Conservation (phyloP, 441 rosid genomes). For the Macaranga tanarius region DNA sequence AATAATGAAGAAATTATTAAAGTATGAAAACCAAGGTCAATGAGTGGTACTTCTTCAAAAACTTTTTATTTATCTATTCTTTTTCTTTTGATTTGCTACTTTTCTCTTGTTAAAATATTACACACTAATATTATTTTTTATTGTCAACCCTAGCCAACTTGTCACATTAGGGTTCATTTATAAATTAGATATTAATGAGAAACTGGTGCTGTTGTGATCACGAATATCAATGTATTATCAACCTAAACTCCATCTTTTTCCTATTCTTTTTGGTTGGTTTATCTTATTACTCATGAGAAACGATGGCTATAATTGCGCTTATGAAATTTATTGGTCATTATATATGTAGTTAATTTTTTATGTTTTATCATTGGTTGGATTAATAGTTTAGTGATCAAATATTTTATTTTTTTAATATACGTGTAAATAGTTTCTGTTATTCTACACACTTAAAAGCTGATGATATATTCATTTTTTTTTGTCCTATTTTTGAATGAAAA, state of each 20-base stretch:
- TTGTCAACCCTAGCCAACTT: conserved; percentile 23
- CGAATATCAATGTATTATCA: conserved; percentile 23
- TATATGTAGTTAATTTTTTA: neutral
- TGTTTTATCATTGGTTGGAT: no score
- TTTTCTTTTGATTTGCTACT: conserved; percentile 33
- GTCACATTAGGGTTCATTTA: conserved; percentile 27
- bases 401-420: no score
- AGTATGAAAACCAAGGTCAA: conserved; percentile 52
- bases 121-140: conserved; percentile 10
- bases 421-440: no score
- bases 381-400: no score
- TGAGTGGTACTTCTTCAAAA: conserved; percentile 40
- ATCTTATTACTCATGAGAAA: neutral
- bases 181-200: conserved; percentile 3
- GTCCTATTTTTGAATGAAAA: no score
- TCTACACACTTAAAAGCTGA: no score
- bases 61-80: conserved; percentile 35
- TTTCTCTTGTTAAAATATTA: conserved; percentile 15
- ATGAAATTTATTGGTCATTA: neutral
- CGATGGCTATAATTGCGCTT: neutral
- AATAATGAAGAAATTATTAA: conserved; percentile 22
- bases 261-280: neutral
- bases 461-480: no score
- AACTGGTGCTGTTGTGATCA: conserved; percentile 17
- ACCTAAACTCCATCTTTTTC: conserved; percentile 14